Base-by-base conservation (phyloP, 1,139 yeast genomes). In the Taphrina deformans region DNA sequence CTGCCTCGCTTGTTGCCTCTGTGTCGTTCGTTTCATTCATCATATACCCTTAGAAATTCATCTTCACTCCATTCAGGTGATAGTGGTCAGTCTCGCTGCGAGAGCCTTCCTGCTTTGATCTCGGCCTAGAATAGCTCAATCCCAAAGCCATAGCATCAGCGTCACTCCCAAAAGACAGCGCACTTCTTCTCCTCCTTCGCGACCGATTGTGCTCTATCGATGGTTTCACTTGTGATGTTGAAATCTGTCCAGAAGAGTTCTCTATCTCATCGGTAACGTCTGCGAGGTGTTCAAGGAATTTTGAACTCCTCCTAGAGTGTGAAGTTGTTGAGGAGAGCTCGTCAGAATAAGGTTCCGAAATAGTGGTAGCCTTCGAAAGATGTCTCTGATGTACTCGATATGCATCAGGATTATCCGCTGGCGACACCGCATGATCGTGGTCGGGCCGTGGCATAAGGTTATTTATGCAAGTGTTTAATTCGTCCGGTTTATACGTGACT, bases 11-110 rank as follows among this genome's bases (percentile, higher is more conserved):
- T n/a, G n/a, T n/a, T n/a, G n/a, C n/a, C n/a, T n/a, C 33, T 6
- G 33, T 29, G 33, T 29, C 33, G 33, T 10, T 29, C 33, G 33
- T 10, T 29, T 10, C 6, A 10, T 10, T 29, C 33, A 29, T 29
- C 33, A 29, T 6, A 10, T n/a, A 14, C 2, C 41, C 12, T 38
- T n/a, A 38, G 21, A 53, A 53, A 3, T 24, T 40, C 58, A 53
- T 53, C 12, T 48, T 35, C 14, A 53, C 48, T 24, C 58, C 58
- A 24, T 53, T 53, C 45, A 53, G 14, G 38, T 53, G 58, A 26
- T 53, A 53, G 21, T 38, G 24, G 9, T 48, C 53, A 10, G n/a
- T 38, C 41, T 38, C 41, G 6, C 1, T 38, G 18, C 41, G 41
- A 3, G 18, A 12, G 5, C 41, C 12, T 12, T 3, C 16, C 18